A percentile compares a stretch with the other conserved stretches of the same genome.
Evolutionary conservation across 441 rosid species (phyloP).

Genomic region (Arabidopsis lyrata): DNA sequence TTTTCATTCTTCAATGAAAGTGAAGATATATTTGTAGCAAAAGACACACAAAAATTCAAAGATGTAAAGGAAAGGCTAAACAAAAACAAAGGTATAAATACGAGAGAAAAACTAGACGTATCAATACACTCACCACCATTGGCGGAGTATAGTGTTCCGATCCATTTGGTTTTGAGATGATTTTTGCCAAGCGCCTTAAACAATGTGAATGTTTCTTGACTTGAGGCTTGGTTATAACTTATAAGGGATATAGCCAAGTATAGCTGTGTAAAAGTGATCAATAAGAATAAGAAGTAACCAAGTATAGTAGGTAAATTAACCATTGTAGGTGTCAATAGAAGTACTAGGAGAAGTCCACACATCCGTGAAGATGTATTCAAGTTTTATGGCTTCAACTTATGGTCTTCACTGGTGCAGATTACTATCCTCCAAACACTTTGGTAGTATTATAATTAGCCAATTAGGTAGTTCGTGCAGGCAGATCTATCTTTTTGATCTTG

Average conservation of each 20-base stretch:
- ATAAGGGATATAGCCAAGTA: background rate
- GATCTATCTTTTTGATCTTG: conserved; percentile 37
- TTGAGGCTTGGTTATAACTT: background rate
- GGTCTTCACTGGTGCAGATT: conserved; percentile 9
- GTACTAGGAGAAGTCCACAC: background rate
- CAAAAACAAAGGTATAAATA: background rate
- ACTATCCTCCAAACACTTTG: background rate
- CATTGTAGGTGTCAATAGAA: background rate
- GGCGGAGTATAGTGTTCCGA: background rate
- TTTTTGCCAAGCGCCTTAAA: background rate
- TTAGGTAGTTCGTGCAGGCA: conserved; percentile 43
- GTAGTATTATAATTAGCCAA: background rate
- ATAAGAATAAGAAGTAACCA: background rate
- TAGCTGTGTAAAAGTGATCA: background rate
- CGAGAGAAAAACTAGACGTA: background rate
- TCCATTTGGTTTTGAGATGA: background rate
- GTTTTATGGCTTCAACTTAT: background rate
- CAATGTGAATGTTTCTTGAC: background rate
- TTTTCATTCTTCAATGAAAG: background rate
- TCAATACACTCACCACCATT: background rate
- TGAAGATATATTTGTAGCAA: background rate
- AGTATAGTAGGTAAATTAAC: background rate
- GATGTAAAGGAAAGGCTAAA: background rate
- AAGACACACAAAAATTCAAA: background rate
- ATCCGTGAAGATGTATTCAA: background rate